Percentiles rank a stretch among this genome's conserved stretches.
Evolutionary conservation across 108 stramenopile genomes (phyloP).

Genomic region (Stephanodiscus triporus): DNA sequence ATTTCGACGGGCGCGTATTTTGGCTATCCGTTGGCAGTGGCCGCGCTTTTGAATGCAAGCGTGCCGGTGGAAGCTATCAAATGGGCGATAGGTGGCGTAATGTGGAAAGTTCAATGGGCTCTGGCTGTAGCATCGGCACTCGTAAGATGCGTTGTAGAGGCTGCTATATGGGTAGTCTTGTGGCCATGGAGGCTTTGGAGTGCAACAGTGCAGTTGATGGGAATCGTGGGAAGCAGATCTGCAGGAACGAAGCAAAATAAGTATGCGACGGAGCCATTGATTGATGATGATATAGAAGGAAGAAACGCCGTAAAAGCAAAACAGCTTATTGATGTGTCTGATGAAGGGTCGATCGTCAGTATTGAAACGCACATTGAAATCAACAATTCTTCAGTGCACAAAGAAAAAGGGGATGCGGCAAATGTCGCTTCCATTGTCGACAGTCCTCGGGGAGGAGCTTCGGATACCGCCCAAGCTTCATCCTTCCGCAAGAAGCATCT

Average conservation of each 20-base stretch:
- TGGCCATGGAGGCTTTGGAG: constrained; percentile 30
- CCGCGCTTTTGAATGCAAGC: constrained; percentile 57
- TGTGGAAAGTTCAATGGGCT: constrained; percentile 43
- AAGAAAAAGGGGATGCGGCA: background rate
- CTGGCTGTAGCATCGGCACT: constrained; percentile 35
- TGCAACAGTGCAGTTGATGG: constrained; percentile 11
- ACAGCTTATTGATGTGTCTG: background rate
- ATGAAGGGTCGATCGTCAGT: background rate
- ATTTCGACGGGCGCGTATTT: constrained; percentile 54
- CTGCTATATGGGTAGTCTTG: constrained; percentile 14
- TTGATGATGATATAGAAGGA: background rate
- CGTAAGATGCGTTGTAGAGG: constrained; percentile 19
- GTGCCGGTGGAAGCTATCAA: constrained; percentile 63
- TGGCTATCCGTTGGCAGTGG: constrained; percentile 66
- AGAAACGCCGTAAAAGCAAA: background rate
- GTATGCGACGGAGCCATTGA: background rate
- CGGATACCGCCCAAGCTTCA: constrained; percentile 4
- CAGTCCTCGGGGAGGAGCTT: constrained; percentile 35
- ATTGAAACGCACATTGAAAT: constrained; percentile 25
- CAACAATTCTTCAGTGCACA: constrained; percentile 9
- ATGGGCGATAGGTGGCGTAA: constrained; percentile 48
- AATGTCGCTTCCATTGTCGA: constrained; percentile 33
- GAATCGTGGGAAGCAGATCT: background rate
- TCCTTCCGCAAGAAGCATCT: constrained; percentile 21
- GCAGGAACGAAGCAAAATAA: constrained; percentile 3